A percentile compares a stretch with the other conserved stretches of the same genome.
These are phyloP conservation scores for Fusarium nodosum DNA, from an alignment of 2,329 filamentous ascomycete species.

Conservation along the genomic window DNA sequence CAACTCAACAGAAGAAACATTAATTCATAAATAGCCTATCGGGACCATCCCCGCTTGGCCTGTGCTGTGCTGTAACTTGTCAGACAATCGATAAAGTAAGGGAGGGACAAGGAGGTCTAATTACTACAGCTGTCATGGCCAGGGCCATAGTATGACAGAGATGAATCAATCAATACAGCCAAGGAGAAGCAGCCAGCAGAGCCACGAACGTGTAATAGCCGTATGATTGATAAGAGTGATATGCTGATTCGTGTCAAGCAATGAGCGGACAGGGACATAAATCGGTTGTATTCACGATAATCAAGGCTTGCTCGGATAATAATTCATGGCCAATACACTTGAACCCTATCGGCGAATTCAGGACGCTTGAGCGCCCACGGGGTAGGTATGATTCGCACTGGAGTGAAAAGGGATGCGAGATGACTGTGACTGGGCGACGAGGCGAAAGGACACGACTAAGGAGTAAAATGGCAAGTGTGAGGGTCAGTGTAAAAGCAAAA, in stretches of 20 bases:
- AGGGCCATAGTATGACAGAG: constrained; percentile 20
- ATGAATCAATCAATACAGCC: constrained; percentile 20
- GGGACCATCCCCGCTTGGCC: constrained; percentile 44
- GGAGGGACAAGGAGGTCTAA: constrained; percentile 14
- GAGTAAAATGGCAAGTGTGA: constrained; percentile 7
- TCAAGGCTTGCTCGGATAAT: constrained; percentile 45
- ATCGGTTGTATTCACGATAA: constrained; percentile 28
- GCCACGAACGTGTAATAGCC: constrained; percentile 23
- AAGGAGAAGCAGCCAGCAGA: constrained; percentile 27
- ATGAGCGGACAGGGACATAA: constrained; percentile 27
- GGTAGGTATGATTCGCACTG: constrained; percentile 34
- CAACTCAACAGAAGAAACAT: constrained; percentile 27
- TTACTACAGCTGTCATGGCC: constrained; percentile 31
- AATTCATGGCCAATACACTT: constrained; percentile 29
- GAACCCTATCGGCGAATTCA: constrained; percentile 40
- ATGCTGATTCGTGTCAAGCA: constrained; percentile 28
- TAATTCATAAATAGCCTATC: constrained; percentile 40
- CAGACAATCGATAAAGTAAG: constrained; percentile 26
- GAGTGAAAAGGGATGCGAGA: constrained; percentile 37
- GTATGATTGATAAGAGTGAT: constrained; percentile 25
- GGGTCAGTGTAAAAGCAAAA: constrained; percentile 13
- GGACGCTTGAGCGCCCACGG: constrained; percentile 36
- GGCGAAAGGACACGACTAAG: constrained; percentile 32
- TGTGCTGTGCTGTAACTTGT: constrained; percentile 18
- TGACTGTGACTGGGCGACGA: constrained; percentile 25